phyloP scores from a whole-genome alignment of 2,329 filamentous ascomycete genomes.

The Botryotinia convoluta region DNA sequence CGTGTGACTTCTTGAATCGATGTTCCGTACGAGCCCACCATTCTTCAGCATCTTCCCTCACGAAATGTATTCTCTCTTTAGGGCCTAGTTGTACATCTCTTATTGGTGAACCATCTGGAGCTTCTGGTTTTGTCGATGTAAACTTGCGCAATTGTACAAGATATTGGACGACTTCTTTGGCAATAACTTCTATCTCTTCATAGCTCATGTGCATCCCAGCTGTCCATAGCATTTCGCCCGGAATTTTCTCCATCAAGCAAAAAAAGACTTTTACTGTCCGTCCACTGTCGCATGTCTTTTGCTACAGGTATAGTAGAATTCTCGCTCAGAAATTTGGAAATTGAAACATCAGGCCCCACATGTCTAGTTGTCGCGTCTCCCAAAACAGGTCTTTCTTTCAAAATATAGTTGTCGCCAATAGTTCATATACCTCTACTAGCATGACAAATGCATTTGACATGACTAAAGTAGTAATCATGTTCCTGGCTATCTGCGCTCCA shows the following conservation, averaged over 20 bases:
- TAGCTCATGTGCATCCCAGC: accelerated
- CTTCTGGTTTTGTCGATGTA: background rate
- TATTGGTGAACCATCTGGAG: background rate
- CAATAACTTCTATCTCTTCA: background rate
- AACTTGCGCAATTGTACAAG: background rate
- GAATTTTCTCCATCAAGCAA: too few relatives aligned
- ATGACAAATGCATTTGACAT: background rate
- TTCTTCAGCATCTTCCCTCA: background rate
- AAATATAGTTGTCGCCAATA: background rate
- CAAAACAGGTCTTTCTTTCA: background rate
- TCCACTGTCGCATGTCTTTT: background rate
- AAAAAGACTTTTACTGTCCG: background rate
- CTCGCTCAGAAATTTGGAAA: background rate
- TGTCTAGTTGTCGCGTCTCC: accelerated
- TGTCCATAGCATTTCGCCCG: background rate
- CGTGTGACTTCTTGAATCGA: too few relatives aligned
- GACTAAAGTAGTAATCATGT: background rate
- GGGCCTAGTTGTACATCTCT: too few relatives aligned
- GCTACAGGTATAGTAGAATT: background rate
- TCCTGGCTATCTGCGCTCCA: accelerated
- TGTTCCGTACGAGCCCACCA: too few relatives aligned
- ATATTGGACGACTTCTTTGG: constrained; percentile 13
- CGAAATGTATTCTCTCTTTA: background rate
- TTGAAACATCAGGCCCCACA: background rate
- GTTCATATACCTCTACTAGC: background rate